Percentiles rank a stretch among this genome's conserved stretches.
Evolutionary conservation across 257 asterid species (phyloP).

Genomic region (Solanum chaucha): DNA sequence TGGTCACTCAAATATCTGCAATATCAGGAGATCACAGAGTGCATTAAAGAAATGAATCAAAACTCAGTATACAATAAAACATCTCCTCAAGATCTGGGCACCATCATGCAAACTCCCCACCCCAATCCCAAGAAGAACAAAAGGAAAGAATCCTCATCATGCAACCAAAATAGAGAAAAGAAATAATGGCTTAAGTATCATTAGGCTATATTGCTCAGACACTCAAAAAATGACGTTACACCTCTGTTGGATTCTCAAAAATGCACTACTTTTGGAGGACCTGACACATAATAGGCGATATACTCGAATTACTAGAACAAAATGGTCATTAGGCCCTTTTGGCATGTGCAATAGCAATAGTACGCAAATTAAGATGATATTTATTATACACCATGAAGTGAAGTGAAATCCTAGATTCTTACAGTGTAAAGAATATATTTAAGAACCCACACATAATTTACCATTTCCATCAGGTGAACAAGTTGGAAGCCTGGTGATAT

Average conservation of each 20-base stretch:
- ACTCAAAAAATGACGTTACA: neutral
- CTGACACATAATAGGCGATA: neutral
- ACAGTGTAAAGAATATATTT: neutral
- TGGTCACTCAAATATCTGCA: conserved; percentile 7
- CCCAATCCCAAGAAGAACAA: neutral
- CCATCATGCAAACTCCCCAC: neutral
- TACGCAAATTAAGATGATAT: neutral
- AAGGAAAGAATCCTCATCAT: neutral
- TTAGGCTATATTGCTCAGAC: neutral
- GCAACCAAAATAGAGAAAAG: neutral
- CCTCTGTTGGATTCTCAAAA: neutral
- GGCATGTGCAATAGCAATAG: neutral
- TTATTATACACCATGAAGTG: neutral
- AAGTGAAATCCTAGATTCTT: neutral
- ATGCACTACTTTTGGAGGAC: neutral
- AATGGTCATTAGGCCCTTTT: neutral
- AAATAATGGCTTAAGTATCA: neutral
- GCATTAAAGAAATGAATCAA: neutral
- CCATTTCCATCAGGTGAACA: neutral
- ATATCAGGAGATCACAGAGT: neutral
- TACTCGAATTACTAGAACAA: neutral
- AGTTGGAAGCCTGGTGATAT: neutral
- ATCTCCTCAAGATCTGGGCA: neutral
- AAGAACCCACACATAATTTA: neutral
- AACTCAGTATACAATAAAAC: neutral